Percentiles rank a stretch among this genome's conserved stretches.
Evolutionary conservation across 1,139 yeast genomes (phyloP).

Genomic region (Saccharomyces hybrid): DNA sequence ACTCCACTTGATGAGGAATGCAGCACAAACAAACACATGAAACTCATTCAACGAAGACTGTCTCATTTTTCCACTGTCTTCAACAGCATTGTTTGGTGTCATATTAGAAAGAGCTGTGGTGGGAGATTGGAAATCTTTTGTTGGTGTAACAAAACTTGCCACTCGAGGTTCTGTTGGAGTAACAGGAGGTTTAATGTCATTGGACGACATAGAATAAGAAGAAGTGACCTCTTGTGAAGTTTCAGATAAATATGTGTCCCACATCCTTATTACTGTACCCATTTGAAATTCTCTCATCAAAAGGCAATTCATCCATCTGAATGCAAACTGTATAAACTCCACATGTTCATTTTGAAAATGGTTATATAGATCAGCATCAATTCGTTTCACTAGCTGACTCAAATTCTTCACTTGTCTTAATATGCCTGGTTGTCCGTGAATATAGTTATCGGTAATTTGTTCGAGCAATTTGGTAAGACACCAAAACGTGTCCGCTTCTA

Average conservation of each 20-base stretch:
- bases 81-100: conserved; percentile 8
- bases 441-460: conserved; percentile 92
- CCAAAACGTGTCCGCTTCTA: conserved; percentile 97
- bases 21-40: conserved; percentile 98
- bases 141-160: conserved; percentile 17
- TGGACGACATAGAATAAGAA: conserved; percentile 4
- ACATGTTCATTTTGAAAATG: conserved; percentile 77
- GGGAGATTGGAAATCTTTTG: conserved; percentile 15
- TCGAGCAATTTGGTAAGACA: conserved; percentile 84
- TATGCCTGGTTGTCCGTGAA: conserved; percentile 97
- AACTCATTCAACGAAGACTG: conserved; percentile 78
- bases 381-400: conserved; percentile 67
- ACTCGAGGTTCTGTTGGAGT: conserved; percentile 19
- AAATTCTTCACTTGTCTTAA: conserved; percentile 81
- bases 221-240: conserved; percentile 36
- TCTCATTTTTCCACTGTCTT: conserved; percentile 17
- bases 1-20: conserved; percentile 84
- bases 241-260: conserved; percentile 95
- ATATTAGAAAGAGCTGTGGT: conserved; percentile 6
- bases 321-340: conserved; percentile 90
- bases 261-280: conserved; percentile 78
- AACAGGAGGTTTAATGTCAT: conserved; percentile 13
- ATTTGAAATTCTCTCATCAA: conserved; percentile 88
- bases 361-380: conserved; percentile 61
- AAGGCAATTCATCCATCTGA: conserved; percentile 98